These are phyloP conservation scores for Rhodotorula sphaerocarpa DNA, from an alignment of 768 basidiomycete genomes.

Conservation along the genomic window DNA sequence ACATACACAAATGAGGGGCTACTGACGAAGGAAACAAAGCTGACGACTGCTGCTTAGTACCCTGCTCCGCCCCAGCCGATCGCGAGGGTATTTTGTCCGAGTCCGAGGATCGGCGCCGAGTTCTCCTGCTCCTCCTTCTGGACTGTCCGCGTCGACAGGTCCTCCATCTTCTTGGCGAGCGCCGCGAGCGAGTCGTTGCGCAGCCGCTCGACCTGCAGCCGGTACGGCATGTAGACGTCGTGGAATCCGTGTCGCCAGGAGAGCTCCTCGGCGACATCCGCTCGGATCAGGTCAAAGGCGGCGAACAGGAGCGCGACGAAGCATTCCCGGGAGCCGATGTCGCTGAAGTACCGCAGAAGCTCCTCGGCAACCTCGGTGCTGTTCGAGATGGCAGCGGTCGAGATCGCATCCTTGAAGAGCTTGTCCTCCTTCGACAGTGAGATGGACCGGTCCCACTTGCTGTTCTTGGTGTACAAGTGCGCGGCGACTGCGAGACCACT, in stretches of 20 bases:
- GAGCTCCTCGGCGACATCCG: slow-evolving; percentile 85
- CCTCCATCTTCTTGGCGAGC: slow-evolving; percentile 82
- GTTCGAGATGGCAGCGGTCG: slow-evolving; percentile 76
- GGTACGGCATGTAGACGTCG: slow-evolving; percentile 91
- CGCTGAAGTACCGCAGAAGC: slow-evolving; percentile 87
- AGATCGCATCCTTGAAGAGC: slow-evolving; percentile 90
- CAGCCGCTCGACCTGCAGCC: slow-evolving; percentile 13
- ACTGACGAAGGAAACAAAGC: too few species aligned
- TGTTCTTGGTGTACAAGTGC: slow-evolving; percentile 97
- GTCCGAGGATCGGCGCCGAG: slow-evolving; percentile 55
- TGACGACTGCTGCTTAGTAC: too few species aligned
- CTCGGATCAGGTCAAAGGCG: slow-evolving; percentile 90
- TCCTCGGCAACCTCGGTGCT: slow-evolving; percentile 91
- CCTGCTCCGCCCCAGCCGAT: not conserved
- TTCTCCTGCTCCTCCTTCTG: slow-evolving; percentile 85
- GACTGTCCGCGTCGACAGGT: slow-evolving; percentile 72
- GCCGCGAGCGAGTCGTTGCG: slow-evolving; percentile 53
- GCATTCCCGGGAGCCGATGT: slow-evolving; percentile 97
- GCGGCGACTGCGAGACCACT: slow-evolving; percentile 55
- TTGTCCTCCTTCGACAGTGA: slow-evolving; percentile 91
- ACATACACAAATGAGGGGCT: too few species aligned
- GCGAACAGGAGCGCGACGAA: slow-evolving; percentile 77
- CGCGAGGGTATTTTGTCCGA: not conserved
- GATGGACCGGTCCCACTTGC: slow-evolving; percentile 83
- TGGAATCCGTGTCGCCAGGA: slow-evolving; percentile 94